Evolutionary conservation across 2,329 filamentous ascomycete species (phyloP), one percentile per base, ranked within the genome.

Genomic region (Fusarium paranaense): DNA sequence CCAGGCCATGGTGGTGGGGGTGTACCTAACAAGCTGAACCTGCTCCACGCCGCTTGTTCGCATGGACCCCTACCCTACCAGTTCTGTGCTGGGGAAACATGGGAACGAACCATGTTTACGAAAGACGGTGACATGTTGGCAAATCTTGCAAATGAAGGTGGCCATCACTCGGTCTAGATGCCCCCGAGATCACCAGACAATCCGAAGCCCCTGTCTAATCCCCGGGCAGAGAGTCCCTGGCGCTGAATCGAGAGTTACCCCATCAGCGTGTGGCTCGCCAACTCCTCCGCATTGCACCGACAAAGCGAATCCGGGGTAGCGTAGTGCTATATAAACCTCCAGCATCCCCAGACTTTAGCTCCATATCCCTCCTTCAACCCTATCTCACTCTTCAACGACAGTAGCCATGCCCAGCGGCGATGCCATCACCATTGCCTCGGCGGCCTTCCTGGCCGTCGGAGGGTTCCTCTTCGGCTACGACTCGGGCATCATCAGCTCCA

Each of bases 391-490:
- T 38, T 25, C 16, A 67, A 35, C 40, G 40, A 45, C 40, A 22
- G n/a, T 13, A 45, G 40, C 40, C 47, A 72, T 72, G 70, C 64
- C 57, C 11, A 67, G 64, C 7, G 70, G 70, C 32, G 57, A 67
- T 20, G 45, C 58, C 50, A 64, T 70, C 42, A 76, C 42, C 50
- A 64, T 78, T 40, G 62, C 71, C 68, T 78, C 76, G 8, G 78
- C 76, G 57, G 72, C 71, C 65, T 80, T 80, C 50, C 45, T 78
- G 35, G 77, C 76, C 30, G 69, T 78, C 20, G 78, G 78, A 47
- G 78, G 78, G 63, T 79, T 80, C 62, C 73, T 80, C 11, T 80
- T 87, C 59, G 86, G 86, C 27, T 87, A 87, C 77, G 86, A 88
- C 66, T 86, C 84, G 2, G 85, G 85, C 40, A 82, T 87, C 40